phyloP scores from a whole-genome alignment of 768 basidiomycete species.

The Collybia sordida region DNA sequence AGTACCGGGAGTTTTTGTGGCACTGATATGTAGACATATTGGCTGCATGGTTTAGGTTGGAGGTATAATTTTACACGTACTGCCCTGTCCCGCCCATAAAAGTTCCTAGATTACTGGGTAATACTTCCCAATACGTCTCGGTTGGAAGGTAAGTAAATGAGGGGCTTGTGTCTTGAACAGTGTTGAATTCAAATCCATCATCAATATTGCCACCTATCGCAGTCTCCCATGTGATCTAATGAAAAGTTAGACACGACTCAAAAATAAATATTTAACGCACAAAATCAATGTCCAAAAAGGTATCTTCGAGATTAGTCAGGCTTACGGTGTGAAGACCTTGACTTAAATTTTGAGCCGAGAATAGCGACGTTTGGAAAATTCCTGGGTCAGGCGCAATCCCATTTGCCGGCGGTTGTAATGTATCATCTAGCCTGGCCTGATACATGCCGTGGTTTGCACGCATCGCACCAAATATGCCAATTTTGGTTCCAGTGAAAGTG shows the following conservation, averaged over 20 bases:
- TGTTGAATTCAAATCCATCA: conserved; percentile 22
- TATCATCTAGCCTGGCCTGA: conserved; percentile 29
- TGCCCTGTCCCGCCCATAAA: conserved; percentile 44
- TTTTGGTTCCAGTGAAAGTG: conserved; percentile 46
- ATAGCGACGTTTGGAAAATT: too few relatives aligned
- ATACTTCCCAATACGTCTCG: conserved; percentile 30
- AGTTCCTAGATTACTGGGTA: conserved; percentile 25
- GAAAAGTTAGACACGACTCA: too few relatives aligned
- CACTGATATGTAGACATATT: too few relatives aligned
- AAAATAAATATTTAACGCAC: conserved; percentile 25
- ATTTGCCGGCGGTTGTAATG: too few relatives aligned
- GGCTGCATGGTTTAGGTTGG: too few relatives aligned
- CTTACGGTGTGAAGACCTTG: too few relatives aligned
- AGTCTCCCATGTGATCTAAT: conserved; percentile 32
- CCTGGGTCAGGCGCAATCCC: too few relatives aligned
- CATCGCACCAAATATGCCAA: conserved; percentile 53
- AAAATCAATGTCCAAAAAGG: conserved; percentile 45
- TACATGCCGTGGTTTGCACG: conserved; percentile 46
- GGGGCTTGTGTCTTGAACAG: conserved; percentile 33
- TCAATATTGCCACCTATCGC: conserved; percentile 20
- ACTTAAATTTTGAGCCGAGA: too few relatives aligned
- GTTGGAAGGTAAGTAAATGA: conserved; percentile 34
- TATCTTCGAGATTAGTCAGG: too few relatives aligned
- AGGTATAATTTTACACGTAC: conserved; percentile 27
- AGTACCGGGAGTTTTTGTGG: conserved; percentile 29